Percentiles rank a stretch among this genome's conserved stretches.
phyloP scores from a whole-genome alignment of 805 yeast species.

The fission yeast (Schizosaccharomyces pombe) region DNA sequence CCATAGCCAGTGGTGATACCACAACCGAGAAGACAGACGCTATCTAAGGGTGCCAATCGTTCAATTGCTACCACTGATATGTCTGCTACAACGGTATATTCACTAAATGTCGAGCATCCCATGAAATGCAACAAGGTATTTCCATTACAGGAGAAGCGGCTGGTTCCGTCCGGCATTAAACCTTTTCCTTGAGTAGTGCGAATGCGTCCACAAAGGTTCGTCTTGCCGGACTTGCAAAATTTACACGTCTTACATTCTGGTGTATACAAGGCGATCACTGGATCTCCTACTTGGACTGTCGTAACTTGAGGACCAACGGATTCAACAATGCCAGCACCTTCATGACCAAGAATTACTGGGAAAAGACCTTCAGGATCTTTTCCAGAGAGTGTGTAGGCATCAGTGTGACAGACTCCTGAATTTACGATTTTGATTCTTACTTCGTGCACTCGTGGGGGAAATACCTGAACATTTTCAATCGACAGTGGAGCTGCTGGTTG shows the following conservation, averaged over 20 bases:
- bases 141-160: conserved; percentile 66
- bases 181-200: conserved; percentile 97
- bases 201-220: conserved; percentile 84
- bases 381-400: conserved; percentile 88
- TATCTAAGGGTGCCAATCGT: conserved; percentile 59
- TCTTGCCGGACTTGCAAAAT: conserved; percentile 83
- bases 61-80: conserved; percentile 85
- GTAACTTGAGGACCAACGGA: conserved; percentile 85
- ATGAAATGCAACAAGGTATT: conserved; percentile 70
- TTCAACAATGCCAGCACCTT: conserved; percentile 94
- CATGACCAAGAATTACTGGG: conserved; percentile 87
- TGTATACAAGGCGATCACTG: conserved; percentile 80
- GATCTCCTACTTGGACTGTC: conserved; percentile 75
- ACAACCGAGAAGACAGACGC: conserved; percentile 84
- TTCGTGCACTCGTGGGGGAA: too few species aligned
- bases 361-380: conserved; percentile 89
- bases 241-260: conserved; percentile 93
- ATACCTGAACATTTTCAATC: too few species aligned
- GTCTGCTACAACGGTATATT: conserved; percentile 94
- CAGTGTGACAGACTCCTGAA: conserved; percentile 98
- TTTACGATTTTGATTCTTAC: too few species aligned
- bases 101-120: conserved; percentile 96
- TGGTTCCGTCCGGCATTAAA: conserved; percentile 94
- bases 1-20: conserved; percentile 98
- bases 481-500: too few species aligned